A percentile compares a stretch with the other conserved stretches of the same genome.
Conservation (phyloP, 768 basidiomycete genomes). For the Austroboletus eburneus region DNA sequence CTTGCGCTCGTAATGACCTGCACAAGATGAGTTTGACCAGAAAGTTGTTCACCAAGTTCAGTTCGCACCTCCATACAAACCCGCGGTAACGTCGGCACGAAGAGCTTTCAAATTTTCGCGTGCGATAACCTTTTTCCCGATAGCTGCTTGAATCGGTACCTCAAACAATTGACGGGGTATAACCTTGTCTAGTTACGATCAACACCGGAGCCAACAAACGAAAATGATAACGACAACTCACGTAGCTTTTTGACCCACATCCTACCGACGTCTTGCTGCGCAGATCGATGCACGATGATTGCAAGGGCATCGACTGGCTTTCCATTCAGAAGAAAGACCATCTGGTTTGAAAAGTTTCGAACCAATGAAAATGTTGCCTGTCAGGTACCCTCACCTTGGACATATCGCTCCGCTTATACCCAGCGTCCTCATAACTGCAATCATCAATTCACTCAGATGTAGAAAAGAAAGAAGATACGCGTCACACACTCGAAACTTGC, state of each 20-base stretch:
- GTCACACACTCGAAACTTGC: slow-evolving; percentile 82
- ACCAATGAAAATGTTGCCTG: background rate
- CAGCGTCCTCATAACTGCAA: slow-evolving; percentile 88
- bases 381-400: slow-evolving; percentile 58
- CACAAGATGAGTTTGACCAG: background rate
- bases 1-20: slow-evolving; percentile 90
- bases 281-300: slow-evolving; percentile 82
- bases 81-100: slow-evolving; percentile 91
- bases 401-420: slow-evolving; percentile 76
- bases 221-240: slow-evolving; percentile 36
- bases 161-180: slow-evolving; percentile 93
- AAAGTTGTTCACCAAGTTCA: background rate
- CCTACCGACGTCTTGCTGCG: slow-evolving; percentile 68
- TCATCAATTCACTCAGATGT: slow-evolving; percentile 1
- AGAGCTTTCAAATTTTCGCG: slow-evolving; percentile 84
- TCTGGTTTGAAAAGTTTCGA: slow-evolving; percentile 41
- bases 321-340: slow-evolving; percentile 85
- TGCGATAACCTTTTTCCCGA: slow-evolving; percentile 84
- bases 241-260: slow-evolving; percentile 92
- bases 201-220: background rate
- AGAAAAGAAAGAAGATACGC: background rate
- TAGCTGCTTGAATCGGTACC: slow-evolving; percentile 90
- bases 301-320: slow-evolving; percentile 93
- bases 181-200: slow-evolving; percentile 62
- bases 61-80: slow-evolving; percentile 76